Evolutionary conservation across 2,329 filamentous ascomycete genomes (phyloP).

Genomic region (Penicillium hesseltinei): DNA sequence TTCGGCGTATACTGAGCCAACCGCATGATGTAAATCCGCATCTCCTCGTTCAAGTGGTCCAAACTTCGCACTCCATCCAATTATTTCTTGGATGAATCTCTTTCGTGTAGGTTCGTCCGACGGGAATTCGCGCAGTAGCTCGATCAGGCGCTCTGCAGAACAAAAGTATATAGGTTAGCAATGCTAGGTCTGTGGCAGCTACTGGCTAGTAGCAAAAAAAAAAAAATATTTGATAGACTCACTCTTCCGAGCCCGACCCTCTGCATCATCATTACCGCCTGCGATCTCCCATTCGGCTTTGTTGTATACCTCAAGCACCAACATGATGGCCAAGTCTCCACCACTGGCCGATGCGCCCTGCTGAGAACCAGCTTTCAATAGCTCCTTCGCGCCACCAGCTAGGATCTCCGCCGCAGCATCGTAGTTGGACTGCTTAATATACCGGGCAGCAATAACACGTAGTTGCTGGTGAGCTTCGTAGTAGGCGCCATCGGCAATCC

Average conservation of each 20-base stretch:
- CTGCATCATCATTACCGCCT: slow-evolving; percentile 50
- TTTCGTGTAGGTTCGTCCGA: slow-evolving; percentile 85
- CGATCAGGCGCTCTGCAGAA: slow-evolving; percentile 61
- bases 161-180: slow-evolving; percentile 7
- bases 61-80: slow-evolving; percentile 81
- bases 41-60: slow-evolving; percentile 89
- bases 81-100: slow-evolving; percentile 83
- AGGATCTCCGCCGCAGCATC: slow-evolving; percentile 82
- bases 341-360: slow-evolving; percentile 93
- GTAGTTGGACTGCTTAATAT: slow-evolving; percentile 86
- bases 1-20: slow-evolving; percentile 83
- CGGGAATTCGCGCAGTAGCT: slow-evolving; percentile 76
- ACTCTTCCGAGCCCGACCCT: slow-evolving; percentile 64
- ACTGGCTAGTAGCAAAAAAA: no score
- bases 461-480: slow-evolving; percentile 99
- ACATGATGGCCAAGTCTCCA: slow-evolving; percentile 80
- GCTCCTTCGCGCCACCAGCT: slow-evolving; percentile 75
- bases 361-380: slow-evolving; percentile 62
- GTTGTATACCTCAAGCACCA: slow-evolving; percentile 86
- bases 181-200: neutral
- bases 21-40: slow-evolving; percentile 89
- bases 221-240: slow-evolving; percentile 12
- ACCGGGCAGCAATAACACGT: slow-evolving; percentile 88
- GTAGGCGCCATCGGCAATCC: slow-evolving; percentile 86
- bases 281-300: slow-evolving; percentile 74